phyloP scores from a whole-genome alignment of 1,139 yeast genomes.

The Geotrichum europaeum region DNA sequence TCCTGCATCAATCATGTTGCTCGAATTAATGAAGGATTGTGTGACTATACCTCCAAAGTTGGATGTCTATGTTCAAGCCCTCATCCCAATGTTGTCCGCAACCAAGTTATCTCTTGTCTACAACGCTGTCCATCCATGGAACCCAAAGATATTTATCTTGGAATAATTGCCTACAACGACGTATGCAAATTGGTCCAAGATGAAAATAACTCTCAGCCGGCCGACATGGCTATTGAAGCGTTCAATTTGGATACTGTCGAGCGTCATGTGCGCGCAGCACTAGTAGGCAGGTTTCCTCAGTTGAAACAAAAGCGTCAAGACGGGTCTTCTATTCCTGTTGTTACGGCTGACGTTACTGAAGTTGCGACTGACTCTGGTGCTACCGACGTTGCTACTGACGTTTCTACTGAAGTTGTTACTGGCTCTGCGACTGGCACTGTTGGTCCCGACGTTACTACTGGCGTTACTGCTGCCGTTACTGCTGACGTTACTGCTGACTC shows the following conservation, averaged over 20 bases:
- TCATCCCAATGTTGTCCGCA: not conserved
- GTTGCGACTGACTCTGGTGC: no score
- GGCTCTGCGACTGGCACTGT: no score
- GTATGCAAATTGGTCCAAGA: not conserved
- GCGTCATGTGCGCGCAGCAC: not conserved
- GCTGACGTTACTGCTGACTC: no score
- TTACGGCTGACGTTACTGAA: not conserved
- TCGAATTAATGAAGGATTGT: not conserved
- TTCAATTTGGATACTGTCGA: not conserved
- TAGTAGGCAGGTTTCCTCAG: not conserved
- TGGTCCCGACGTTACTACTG: no score
- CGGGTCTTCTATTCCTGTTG: not conserved
- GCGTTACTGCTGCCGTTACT: no score
- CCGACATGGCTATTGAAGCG: not conserved
- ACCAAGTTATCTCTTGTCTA: not conserved
- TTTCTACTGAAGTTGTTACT: no score
- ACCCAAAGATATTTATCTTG: not conserved
- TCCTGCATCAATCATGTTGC: not conserved
- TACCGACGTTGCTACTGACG: no score
- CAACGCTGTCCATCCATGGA: not conserved
- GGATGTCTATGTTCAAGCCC: not conserved
- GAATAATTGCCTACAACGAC: not conserved
- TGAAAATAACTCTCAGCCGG: not conserved
- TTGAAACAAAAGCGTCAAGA: not conserved
- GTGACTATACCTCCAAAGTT: not conserved